phyloP scores from a whole-genome alignment of 495 filamentous ascomycete species.

The Evernia prunastri region DNA sequence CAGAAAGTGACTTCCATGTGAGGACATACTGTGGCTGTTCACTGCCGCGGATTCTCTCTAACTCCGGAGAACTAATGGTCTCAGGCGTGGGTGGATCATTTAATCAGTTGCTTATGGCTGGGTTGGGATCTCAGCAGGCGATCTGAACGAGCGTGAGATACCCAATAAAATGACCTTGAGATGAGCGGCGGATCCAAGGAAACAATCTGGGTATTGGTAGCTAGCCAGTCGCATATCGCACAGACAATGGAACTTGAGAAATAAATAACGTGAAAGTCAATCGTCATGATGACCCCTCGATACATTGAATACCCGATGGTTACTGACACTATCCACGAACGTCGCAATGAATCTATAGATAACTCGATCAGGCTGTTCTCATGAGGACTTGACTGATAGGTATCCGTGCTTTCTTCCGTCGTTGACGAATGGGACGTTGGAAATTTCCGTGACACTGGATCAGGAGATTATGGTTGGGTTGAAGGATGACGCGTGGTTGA shows the following conservation, averaged over 20 bases:
- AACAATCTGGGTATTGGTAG: background rate
- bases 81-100: no score
- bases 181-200: background rate
- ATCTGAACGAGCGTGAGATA: background rate
- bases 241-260: background rate
- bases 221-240: background rate
- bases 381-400: no score
- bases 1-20: background rate
- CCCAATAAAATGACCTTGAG: background rate
- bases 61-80: background rate
- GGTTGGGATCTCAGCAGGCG: no score
- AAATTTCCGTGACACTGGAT: background rate
- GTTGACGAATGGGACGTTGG: background rate
- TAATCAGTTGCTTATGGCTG: no score
- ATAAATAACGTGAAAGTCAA: background rate
- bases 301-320: background rate
- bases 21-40: background rate
- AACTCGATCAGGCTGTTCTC: conserved; percentile 34
- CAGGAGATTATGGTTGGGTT: background rate
- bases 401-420: background rate
- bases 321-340: background rate
- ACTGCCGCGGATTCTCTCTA: background rate
- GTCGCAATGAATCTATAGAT: background rate
- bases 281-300: background rate
- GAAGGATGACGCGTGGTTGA: background rate